Evolutionary conservation across 257 asterid genomes (phyloP), one percentile per base, ranked within the genome.

Genomic region (Parsonsia alboflavescens): DNA sequence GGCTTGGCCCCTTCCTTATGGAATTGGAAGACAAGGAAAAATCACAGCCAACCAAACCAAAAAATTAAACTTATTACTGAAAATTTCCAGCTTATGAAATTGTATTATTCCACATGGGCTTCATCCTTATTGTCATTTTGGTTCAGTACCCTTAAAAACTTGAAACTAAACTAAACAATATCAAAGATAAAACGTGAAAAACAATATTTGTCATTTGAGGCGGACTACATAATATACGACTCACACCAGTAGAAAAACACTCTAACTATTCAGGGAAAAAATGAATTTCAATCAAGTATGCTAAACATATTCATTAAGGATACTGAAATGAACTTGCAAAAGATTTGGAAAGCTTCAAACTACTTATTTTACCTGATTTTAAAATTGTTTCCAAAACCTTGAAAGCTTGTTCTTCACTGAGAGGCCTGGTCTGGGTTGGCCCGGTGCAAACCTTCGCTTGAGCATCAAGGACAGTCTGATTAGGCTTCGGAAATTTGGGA

Each of bases 391-490:
- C 94, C 30, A 94, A 82, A 75, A 92, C 99, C 85, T 89, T 92
- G 80, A 88, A 90, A 79, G 99, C 98, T 77, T 94, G 93, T 75
- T 90, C 96, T 41, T 87, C 96, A 79, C 74, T 84, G 49, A 94
- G 99, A 68, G 98, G 97, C 87, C 79, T 89, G 76, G 99, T 92
- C 69, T 89, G 98, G 41, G 96, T 94, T 45, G 99, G 99, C 19
- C 98, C 97, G 2, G 98, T 94, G 77, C 99, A 94, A 67, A 94
- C 97, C 90, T 84, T 92, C 44, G 91, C 86, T 73, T 92, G 99
- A 24, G 98, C 98, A 36, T 94, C 98, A 77, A 92, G 78, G 46
- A 94, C 96, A 70, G 93, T 90, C 80, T 85, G 95, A 72, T 92
- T 92, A 36, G 98, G 96, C 79, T 42, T 81, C 1, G 81, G 78